Base-by-base conservation (phyloP, 371 early-diverging fungal species). In the Apophysomyces elegans region DNA sequence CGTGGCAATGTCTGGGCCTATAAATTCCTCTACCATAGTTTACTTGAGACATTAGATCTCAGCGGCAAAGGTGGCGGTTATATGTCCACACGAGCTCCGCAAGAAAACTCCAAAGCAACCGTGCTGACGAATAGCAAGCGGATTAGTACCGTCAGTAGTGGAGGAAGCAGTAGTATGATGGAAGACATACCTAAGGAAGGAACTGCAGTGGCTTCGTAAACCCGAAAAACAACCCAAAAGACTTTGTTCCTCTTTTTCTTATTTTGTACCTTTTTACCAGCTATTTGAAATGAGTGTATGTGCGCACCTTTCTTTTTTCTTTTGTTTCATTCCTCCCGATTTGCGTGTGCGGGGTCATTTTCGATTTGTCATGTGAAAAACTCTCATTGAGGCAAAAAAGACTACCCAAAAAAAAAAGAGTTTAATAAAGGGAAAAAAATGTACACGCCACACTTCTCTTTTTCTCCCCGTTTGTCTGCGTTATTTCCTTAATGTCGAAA, bases 1-100 rank as follows among this genome's bases (percentile, higher is more conserved):
- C 87, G 91, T 65, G 98, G 98, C 62, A 95, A 95, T 75, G 86
- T 93, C 37, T 97, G 96, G 97, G 86, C 89, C 0, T 97, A 95
- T 86, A 96, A 96, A 84, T 88, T 88, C 69, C 71, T 97, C 32
- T 96, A 96, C 76, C 89, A 95, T 68, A 79, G 84, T 7, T 72
- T 90, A 32, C 68, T 91, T 66, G 83, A 86, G 26, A 74, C 78
- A 4, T 69, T 90, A 62, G 85, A 89, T 43, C 69, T 90, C 47
- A 79, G 81, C 41, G 75, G 81, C 61, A 85, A 87, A 64, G 81
- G 32, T 26, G 32, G 71, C 36, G 79, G 76, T 1, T 81, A 83
- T 57, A 69, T 75, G 63, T 58, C 76, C 3, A 68, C 71, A 6
- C 58, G 47, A 9, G 63, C 62, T 39, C 63, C 61, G 16, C 59